Percentiles rank a stretch among this genome's conserved stretches.
Evolutionary conservation across 179 eudicot species (phyloP).

Genomic region (Spinacia oleracea): DNA sequence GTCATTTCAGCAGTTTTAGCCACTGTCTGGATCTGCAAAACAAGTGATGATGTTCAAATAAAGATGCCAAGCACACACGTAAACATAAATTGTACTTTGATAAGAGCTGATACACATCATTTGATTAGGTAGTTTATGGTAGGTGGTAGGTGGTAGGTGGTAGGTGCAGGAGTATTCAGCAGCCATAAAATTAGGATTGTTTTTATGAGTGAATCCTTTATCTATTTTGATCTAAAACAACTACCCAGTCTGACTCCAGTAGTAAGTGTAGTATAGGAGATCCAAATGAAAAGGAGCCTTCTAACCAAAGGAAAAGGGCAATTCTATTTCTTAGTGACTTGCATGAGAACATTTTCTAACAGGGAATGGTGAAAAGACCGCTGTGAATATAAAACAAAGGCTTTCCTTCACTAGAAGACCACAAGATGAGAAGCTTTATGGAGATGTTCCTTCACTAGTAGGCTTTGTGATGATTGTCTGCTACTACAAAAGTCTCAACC

Average conservation of each 20-base stretch:
- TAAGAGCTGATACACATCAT: not conserved
- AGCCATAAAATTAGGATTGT: not conserved
- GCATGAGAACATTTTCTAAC: not conserved
- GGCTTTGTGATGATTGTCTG: not conserved
- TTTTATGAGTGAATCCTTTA: not conserved
- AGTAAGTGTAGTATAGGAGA: not conserved
- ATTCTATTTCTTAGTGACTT: not conserved
- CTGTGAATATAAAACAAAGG: not conserved
- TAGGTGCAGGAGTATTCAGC: not conserved
- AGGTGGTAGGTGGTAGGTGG: too few relatives aligned
- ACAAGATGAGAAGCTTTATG: too few relatives aligned
- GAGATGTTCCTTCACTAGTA: too few relatives aligned
- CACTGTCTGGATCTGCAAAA: conserved; percentile 80
- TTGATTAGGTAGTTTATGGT: not conserved
- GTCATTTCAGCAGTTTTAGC: conserved; percentile 67
- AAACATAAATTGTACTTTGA: not conserved
- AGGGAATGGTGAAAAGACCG: not conserved
- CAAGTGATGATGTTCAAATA: not conserved
- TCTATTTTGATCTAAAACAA: not conserved
- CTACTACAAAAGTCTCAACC: not conserved
- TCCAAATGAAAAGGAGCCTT: not conserved
- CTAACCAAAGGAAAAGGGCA: not conserved
- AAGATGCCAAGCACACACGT: not conserved
- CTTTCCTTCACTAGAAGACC: too few relatives aligned
- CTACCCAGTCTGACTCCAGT: not conserved